A percentile compares a stretch with the other conserved stretches of the same genome.
phyloP scores from a whole-genome alignment of 331 rosid species.

The Rosa hybrid region DNA sequence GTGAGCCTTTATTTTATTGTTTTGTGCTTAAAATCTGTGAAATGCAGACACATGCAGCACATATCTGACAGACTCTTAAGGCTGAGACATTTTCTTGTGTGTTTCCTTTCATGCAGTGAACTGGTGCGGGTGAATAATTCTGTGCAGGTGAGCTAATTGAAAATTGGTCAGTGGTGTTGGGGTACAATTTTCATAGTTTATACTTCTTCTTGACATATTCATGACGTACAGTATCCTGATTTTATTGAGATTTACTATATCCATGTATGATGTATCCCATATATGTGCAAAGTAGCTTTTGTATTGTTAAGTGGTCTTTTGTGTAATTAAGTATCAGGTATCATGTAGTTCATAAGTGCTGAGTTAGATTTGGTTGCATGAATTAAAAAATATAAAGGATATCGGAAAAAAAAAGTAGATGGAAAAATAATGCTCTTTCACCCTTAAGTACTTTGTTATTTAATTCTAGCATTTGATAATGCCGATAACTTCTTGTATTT shows the following conservation, averaged over 20 bases:
- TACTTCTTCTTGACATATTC: not conserved
- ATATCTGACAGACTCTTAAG: too few species aligned
- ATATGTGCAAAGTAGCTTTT: not conserved
- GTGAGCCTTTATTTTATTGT: too few species aligned
- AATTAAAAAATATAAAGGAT: not conserved
- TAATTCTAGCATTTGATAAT: not conserved
- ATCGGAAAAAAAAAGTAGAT: not conserved
- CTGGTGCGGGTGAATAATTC: too few species aligned
- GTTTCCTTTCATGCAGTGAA: too few species aligned
- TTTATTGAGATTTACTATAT: not conserved
- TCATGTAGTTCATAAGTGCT: not conserved
- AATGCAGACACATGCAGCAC: too few species aligned
- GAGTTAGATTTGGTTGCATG: not conserved
- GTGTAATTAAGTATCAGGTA: not conserved
- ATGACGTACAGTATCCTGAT: not conserved
- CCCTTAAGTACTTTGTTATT: not conserved
- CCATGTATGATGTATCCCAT: not conserved
- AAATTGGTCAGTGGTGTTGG: too few species aligned
- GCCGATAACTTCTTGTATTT: not conserved
- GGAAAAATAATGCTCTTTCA: not conserved
- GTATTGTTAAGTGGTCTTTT: not conserved
- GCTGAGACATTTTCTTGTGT: too few species aligned
- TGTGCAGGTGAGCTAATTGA: too few species aligned
- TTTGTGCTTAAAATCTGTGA: too few species aligned
- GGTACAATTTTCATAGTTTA: too few species aligned